Base-by-base conservation (phyloP, 441 rosid genomes). In the Breynia disticha region DNA sequence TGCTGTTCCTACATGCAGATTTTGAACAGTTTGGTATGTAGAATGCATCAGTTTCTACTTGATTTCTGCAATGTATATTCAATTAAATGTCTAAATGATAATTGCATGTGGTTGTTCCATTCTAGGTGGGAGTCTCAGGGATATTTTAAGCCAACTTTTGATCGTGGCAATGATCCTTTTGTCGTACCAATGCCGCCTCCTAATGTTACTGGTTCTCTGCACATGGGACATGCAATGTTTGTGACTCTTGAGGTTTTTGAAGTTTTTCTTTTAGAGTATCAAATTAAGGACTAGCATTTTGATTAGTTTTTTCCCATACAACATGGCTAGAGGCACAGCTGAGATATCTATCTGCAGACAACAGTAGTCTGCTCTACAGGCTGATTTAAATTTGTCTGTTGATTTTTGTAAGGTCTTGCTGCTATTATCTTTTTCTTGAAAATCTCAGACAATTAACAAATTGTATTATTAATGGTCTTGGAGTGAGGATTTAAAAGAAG, bases 141-240 rank as follows among this genome's bases (percentile, higher is more conserved):
- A 45, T 84, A 72, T 66, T 91, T 91, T 67, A 91, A 74, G 69
- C 98, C 98, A 47, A 81, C 55, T 55, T 74, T 74, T 63, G 90
- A 91, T 47, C 50, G 59, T 37, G 94, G 82, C 71, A 64, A 72
- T 68, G 84, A 73, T 61, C 95, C 95, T 65, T 88, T 91, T 72
- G 98, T 91, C 60, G 55, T 91, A 68, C 65, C 98, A 16, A 91
- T 91, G 98, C 97, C 97, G 44, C 98, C 98, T 53, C 98, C 98
- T 50, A 91, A 91, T 67, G 98, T 91, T 61, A 91, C 98, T 32
- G 98, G 98, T 55, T 88, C 91, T 17, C 74, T 91, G 66, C 97
- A 91, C 74, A 91, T 91, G 97, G 98, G 98, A 42, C 98, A 91
- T 76, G 98, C 98, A 0, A 88, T 91, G 93, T 91, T 88, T 72